These are phyloP conservation scores for Coemansia sp. DNA, from an alignment of 192 early-diverging fungal genomes.

Conservation along the genomic window DNA sequence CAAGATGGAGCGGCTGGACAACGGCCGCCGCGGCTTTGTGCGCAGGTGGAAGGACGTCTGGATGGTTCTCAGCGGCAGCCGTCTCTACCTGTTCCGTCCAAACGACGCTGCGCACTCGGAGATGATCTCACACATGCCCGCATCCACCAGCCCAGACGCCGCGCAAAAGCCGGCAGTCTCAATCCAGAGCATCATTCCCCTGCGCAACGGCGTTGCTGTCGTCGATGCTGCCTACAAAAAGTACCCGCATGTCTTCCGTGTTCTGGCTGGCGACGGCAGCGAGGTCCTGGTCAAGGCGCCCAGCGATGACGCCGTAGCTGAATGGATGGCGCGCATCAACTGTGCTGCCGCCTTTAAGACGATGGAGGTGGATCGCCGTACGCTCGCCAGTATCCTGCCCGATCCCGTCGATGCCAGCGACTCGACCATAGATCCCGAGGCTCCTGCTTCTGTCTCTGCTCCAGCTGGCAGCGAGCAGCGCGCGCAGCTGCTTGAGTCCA, in stretches of 20 bases:
- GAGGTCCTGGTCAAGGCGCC: conserved; percentile 71
- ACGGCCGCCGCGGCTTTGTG: conserved; percentile 62
- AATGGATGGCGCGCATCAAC: conserved; percentile 81
- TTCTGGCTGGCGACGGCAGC: conserved; percentile 67
- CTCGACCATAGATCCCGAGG: neutral
- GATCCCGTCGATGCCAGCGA: neutral
- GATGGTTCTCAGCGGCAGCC: conserved; percentile 74
- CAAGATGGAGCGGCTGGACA: conserved; percentile 69
- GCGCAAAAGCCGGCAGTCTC: conserved; percentile 20
- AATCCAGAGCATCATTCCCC: conserved; percentile 58
- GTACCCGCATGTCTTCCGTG: conserved; percentile 77
- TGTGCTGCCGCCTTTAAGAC: conserved; percentile 77
- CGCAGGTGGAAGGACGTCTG: conserved; percentile 75
- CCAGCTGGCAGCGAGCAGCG: conserved; percentile 17
- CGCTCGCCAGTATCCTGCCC: neutral
- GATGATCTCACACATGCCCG: neutral
- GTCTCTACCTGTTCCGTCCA: conserved; percentile 67
- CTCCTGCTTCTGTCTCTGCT: neutral
- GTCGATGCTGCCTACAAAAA: conserved; percentile 70
- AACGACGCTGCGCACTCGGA: conserved; percentile 56
- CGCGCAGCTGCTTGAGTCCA: conserved; percentile 41
- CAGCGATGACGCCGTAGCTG: conserved; percentile 67
- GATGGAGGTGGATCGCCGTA: conserved; percentile 42
- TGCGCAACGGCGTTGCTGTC: conserved; percentile 65
- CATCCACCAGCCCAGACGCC: neutral